Evolutionary conservation across 768 basidiomycete genomes (phyloP), one percentile per base, ranked within the genome.

Genomic region (Rickenella mellea): DNA sequence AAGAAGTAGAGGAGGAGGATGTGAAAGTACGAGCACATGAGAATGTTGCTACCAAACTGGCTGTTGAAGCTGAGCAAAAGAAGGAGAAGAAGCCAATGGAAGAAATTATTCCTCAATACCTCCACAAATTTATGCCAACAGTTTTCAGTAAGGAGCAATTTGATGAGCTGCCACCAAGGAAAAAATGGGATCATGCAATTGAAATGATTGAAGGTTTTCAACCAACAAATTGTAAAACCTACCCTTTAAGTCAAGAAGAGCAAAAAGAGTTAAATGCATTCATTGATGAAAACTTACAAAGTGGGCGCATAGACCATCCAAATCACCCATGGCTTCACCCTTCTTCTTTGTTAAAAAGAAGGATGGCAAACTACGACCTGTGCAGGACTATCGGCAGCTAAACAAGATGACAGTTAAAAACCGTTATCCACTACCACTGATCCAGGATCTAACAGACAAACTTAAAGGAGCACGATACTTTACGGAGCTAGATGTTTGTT

Each of bases 341-440:
- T 47, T 59, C 41, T 52, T 57, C 44, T 59, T 61, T 39, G 46
- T 59, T 24, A 45, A 39, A 8, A 60, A 58, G 41, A 60, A 58
- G 40, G 51, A 55, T 40, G 57, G 59, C 7, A 42, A 42, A 1
- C 56, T 55, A 3, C 44, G 54, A 20, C 51, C 44, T 2, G 39
- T 38, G 20, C 43, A 51, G 19, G 57, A 65, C 42, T 62, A 63
- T 33, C 38, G 54, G 6, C 27, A 42, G 27, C 44, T 58, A 49
- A 68, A 70, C 39, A 24, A 39, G 1, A 57, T 62, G n/a, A 63
- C 60, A 1, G 55, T 57, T 11, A 67, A 54, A 51, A 59, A 58
- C 45, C 48, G 39, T 17, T 67, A 48, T 43, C 63, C 44, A 33
- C 44, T 67, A 8, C 66, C 62, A 14, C 55, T 52, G 48, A 66